Base-by-base conservation (phyloP, 768 basidiomycete species). In the Amanita pallidorosea region DNA sequence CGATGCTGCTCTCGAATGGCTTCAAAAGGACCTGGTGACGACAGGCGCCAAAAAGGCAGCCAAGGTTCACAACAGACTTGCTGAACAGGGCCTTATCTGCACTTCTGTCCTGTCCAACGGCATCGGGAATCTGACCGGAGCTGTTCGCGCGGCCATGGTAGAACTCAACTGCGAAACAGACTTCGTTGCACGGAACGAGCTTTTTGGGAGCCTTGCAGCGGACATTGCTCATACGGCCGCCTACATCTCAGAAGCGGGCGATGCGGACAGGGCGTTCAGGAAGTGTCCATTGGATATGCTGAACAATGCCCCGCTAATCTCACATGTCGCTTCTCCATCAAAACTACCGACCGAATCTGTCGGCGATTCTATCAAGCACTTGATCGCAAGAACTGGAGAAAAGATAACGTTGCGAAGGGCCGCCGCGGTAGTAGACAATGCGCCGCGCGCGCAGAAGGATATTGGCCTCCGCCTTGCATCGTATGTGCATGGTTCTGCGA, bases 101-200 rank as follows among this genome's bases (percentile, higher is more conserved):
- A 71, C 86, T n/a, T 82, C 80, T 40, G 66, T 90, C 9, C 74
- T 95, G 20, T 81, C 87, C 15, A 70, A 75, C 12, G 88, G 85
- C 13, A 67, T 68, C 18, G 73, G 72, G 15, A 56, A 67, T 31
- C 64, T 66, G 6, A 64, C 63, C 17, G 74, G 73, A 1, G 73
- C 77, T 35, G 66, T 88, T 33, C 79, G 88, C 34, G 91, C 87
- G 9, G 82, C 85, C 17, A 86, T 96, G 77, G 71, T 97, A 51
- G 94, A 98, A 65, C 71, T 96, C 54, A 90, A 89, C 58, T 97
- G 94, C 70, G 94, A 98, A 70, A 96, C 94, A 47, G 94, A 98
- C 69, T 98, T 96, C 62, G 94, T 98, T 25, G 89, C 83, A 20
- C 70, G 88, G 56, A 94, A 90, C 58, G 79, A 84, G 52, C 70